Conservation (phyloP, 2,329 filamentous ascomycete species). For the Magnaporthiopsis incrustans region DNA sequence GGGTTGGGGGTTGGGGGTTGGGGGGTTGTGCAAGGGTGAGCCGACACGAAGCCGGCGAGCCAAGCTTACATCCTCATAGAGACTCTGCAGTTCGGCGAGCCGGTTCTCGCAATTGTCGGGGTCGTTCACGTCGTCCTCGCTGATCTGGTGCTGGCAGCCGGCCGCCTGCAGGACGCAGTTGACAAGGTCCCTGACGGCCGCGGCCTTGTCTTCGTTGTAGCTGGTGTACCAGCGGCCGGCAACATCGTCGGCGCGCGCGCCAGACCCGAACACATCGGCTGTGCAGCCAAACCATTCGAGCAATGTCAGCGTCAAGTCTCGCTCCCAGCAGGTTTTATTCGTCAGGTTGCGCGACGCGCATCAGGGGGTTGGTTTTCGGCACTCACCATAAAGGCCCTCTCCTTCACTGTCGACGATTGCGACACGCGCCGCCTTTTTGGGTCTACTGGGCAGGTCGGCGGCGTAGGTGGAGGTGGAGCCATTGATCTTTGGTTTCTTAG, state of each 20-base stretch:
- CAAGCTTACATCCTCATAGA: slow-evolving; percentile 65
- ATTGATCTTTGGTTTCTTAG: slow-evolving; percentile 58
- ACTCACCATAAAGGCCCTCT: slow-evolving; percentile 48
- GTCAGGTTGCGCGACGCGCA: neutral
- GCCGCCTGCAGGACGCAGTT: slow-evolving; percentile 63
- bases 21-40: neutral
- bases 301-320: slow-evolving; percentile 11
- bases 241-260: slow-evolving; percentile 46
- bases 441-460: slow-evolving; percentile 40
- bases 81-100: slow-evolving; percentile 76
- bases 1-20: neutral
- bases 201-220: slow-evolving; percentile 46
- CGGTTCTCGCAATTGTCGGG: slow-evolving; percentile 76
- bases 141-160: slow-evolving; percentile 73
- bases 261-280: slow-evolving; percentile 59
- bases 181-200: slow-evolving; percentile 53
- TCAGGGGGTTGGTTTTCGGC: neutral
- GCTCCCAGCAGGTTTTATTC: too few species aligned
- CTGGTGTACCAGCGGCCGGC: slow-evolving; percentile 52
- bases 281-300: slow-evolving; percentile 6
- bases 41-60: neutral
- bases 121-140: slow-evolving; percentile 77
- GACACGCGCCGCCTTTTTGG: slow-evolving; percentile 48
- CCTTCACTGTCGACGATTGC: slow-evolving; percentile 42
- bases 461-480: slow-evolving; percentile 36